Percentiles rank a stretch among this genome's conserved stretches.
Conservation (phyloP, 2,329 filamentous ascomycete genomes). For the Boeremia exigua region DNA sequence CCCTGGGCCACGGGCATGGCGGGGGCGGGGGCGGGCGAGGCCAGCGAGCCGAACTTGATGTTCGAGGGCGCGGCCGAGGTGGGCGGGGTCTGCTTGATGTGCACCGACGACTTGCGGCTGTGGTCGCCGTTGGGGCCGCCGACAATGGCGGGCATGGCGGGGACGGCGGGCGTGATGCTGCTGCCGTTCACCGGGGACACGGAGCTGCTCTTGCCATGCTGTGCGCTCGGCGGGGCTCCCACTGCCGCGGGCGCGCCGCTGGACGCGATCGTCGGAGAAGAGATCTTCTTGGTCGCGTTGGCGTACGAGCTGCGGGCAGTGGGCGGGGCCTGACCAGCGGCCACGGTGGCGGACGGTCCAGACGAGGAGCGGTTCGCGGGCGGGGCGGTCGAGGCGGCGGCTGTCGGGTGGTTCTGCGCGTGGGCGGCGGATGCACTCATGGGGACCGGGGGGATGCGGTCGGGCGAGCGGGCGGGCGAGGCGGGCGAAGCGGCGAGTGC, state of each 20-base stretch:
- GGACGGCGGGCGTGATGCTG: slow-evolving; percentile 70
- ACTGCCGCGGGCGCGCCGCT: slow-evolving; percentile 60
- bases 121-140: slow-evolving; percentile 79
- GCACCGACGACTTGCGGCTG: slow-evolving; percentile 87
- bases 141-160: slow-evolving; percentile 66
- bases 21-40: slow-evolving; percentile 66
- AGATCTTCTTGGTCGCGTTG: slow-evolving; percentile 64
- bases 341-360: slow-evolving; percentile 58
- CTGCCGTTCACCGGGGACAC: slow-evolving; percentile 87
- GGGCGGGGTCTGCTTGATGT: slow-evolving; percentile 80
- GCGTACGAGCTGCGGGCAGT: slow-evolving; percentile 65
- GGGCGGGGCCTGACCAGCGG: slow-evolving; percentile 62
- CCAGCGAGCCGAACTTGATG: slow-evolving; percentile 84
- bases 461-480: slow-evolving; percentile 13
- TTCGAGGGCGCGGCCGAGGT: slow-evolving; percentile 60
- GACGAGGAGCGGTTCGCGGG: slow-evolving; percentile 55
- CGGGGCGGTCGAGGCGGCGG: slow-evolving; percentile 55
- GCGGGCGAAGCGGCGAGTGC: slow-evolving; percentile 15
- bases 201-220: slow-evolving; percentile 49
- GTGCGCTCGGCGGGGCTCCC: slow-evolving; percentile 61
- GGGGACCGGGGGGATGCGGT: slow-evolving; percentile 50
- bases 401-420: slow-evolving; percentile 57
- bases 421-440: slow-evolving; percentile 67
- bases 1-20: slow-evolving; percentile 72
- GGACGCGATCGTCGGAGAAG: slow-evolving; percentile 56